A percentile compares a stretch with the other conserved stretches of the same genome.
These are phyloP conservation scores for Trichoderma semiorbis DNA, from an alignment of 2,329 filamentous ascomycete species.

Conservation along the genomic window DNA sequence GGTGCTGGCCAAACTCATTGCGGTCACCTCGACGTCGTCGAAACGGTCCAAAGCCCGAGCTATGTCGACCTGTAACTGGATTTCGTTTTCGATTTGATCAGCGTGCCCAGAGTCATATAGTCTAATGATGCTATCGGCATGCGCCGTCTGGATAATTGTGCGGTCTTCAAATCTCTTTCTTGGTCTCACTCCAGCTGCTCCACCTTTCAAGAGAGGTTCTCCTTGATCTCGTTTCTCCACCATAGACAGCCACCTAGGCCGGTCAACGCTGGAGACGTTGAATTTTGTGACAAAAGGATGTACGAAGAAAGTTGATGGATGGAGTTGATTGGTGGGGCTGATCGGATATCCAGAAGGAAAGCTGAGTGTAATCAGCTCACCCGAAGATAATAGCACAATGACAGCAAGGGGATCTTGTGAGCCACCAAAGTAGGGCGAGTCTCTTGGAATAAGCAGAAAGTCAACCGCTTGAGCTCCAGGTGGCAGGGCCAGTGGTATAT, in stretches of 20 bases:
- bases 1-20: slow-evolving; percentile 74
- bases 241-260: slow-evolving; percentile 84
- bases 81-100: slow-evolving; percentile 87
- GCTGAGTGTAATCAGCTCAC: slow-evolving; percentile 83
- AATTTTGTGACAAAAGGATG: slow-evolving; percentile 82
- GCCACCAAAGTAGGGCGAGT: slow-evolving; percentile 80
- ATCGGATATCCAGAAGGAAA: slow-evolving; percentile 92
- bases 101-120: slow-evolving; percentile 90
- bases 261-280: slow-evolving; percentile 68
- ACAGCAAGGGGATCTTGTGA: slow-evolving; percentile 88
- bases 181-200: slow-evolving; percentile 66
- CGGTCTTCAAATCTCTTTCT: slow-evolving; percentile 76
- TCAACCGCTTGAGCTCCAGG: slow-evolving; percentile 72
- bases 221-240: slow-evolving; percentile 78
- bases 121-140: slow-evolving; percentile 87
- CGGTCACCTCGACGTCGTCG: slow-evolving; percentile 70
- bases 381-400: slow-evolving; percentile 74
- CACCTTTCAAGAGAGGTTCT: slow-evolving; percentile 74
- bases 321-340: slow-evolving; percentile 86
- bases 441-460: slow-evolving; percentile 78
- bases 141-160: slow-evolving; percentile 80
- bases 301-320: slow-evolving; percentile 80
- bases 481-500: slow-evolving; percentile 70
- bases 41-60: slow-evolving; percentile 77
- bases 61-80: slow-evolving; percentile 80